These are phyloP conservation scores for Hygrocybe punicea DNA, from an alignment of 768 basidiomycete species.

Conservation along the genomic window DNA sequence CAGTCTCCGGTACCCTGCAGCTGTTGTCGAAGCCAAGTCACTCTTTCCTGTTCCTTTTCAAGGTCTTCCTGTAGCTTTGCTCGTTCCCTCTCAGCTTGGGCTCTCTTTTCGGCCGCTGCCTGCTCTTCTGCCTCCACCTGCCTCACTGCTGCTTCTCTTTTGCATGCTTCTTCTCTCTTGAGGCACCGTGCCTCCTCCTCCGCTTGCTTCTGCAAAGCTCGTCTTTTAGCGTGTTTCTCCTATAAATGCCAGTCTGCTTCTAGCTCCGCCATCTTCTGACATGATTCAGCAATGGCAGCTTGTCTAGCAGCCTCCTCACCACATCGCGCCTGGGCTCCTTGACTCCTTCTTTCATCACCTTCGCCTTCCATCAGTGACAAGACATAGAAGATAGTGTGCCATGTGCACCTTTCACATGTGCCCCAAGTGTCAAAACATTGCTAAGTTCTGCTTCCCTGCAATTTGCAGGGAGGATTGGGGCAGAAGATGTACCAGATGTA, in stretches of 20 bases:
- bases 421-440: no score
- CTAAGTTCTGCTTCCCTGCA: no score
- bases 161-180: slow-evolving; percentile 37
- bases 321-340: slow-evolving; percentile 21
- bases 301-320: slow-evolving; percentile 36
- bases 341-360: not conserved
- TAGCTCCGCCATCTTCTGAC: slow-evolving; percentile 64
- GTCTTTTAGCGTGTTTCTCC: slow-evolving; percentile 51
- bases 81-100: slow-evolving; percentile 20
- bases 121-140: slow-evolving; percentile 17
- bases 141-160: no score
- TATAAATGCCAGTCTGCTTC: slow-evolving; percentile 60
- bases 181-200: slow-evolving; percentile 42
- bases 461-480: no score
- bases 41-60: slow-evolving; percentile 29
- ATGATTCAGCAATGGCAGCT: slow-evolving; percentile 57
- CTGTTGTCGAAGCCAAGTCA: slow-evolving; percentile 45
- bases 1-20: slow-evolving; percentile 61
- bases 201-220: slow-evolving; percentile 40
- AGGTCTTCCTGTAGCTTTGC: slow-evolving; percentile 19
- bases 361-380: not conserved
- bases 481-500: slow-evolving; percentile 14
- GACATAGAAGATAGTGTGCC: not conserved
- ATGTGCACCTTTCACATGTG: no score
- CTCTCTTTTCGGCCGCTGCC: slow-evolving; percentile 26